Evolutionary conservation across 23 red algal genomes (phyloP), one percentile per base, ranked within the genome.

Genomic region (Cyanidiococcus yangmingshanensis): DNA sequence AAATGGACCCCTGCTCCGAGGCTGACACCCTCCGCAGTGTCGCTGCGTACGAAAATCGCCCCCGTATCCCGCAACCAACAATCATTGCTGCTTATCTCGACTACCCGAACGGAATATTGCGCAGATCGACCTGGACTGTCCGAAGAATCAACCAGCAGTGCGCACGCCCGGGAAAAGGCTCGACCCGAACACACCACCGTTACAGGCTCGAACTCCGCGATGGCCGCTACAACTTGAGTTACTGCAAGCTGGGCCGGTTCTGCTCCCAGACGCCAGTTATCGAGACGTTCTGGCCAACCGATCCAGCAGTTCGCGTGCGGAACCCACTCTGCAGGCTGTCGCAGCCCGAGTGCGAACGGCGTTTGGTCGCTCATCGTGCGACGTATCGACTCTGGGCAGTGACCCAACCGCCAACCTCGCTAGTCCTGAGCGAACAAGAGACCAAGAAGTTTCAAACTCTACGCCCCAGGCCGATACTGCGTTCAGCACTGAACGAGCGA

Each of bases 1-100:
- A 84, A 91, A 31, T 79, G 74, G 29, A 86, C 88, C 2, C 76
- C 88, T 27, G 41, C 34, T 54, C 45, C 45, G 1, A 37, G 40
- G 18, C 15, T 2, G 0, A 26, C 18, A 37, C 58, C 2, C 50
- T 16, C n/a, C 38, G 40, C 1, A 0, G 0, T 38, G 37, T 37
- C 68, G 1, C 36, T 41, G 38, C 71, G 2, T 0, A 74, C 59
- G 75, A 91, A 76, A 16, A 91, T 32, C 7, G 88, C 82, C 12
- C 74, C 82, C 1, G 88, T 86, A 39, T 91, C 88, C 33, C 83
- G 39, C 2, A 91, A 39, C 88, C 88, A 91, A 34, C 88, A 91
- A 50, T 91, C 88, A 67, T 91, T 59, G 21, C 38, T 50, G 50
- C 58, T 63, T 75, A 91, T 77, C 16, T 79, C 68, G 37, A 91